Percentiles rank a stretch among this genome's conserved stretches.
phyloP scores from a whole-genome alignment of 306 rosid genomes.

The Cucurbita maxima region DNA sequence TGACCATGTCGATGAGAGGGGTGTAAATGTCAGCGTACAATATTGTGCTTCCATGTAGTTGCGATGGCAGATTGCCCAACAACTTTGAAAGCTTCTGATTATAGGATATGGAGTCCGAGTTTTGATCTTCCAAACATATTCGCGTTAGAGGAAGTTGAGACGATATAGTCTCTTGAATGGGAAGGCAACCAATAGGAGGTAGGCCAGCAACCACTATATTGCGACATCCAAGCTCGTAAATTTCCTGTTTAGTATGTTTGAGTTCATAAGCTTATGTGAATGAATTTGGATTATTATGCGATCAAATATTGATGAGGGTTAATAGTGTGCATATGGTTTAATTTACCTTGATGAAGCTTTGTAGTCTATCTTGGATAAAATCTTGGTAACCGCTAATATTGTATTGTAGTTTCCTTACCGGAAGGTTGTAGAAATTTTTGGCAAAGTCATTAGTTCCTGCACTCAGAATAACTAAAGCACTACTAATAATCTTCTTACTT shows the following conservation, averaged over 20 bases:
- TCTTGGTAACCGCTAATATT: constrained; percentile 37
- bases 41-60: constrained; percentile 32
- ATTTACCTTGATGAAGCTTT: constrained; percentile 27
- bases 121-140: constrained; percentile 35
- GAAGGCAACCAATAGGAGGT: constrained; percentile 24
- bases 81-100: constrained; percentile 29
- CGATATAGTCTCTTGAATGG: constrained; percentile 40
- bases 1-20: constrained; percentile 28
- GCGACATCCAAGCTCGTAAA: constrained; percentile 1
- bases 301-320: background rate
- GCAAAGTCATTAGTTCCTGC: constrained; percentile 54
- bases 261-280: no score
- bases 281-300: background rate
- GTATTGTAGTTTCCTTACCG: constrained; percentile 26
- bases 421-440: constrained; percentile 29
- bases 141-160: background rate
- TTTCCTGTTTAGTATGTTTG: constrained; percentile 6
- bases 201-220: background rate
- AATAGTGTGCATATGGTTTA: background rate
- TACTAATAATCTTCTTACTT: constrained; percentile 16
- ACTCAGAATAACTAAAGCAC: constrained; percentile 36
- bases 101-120: constrained; percentile 28
- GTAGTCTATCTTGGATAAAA: constrained; percentile 28
- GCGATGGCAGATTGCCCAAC: constrained; percentile 7
- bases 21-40: constrained; percentile 20